Evolutionary conservation across 2,329 filamentous ascomycete genomes (phyloP), one percentile per base, ranked within the genome.

Genomic region (Trichoderma lentiforme): DNA sequence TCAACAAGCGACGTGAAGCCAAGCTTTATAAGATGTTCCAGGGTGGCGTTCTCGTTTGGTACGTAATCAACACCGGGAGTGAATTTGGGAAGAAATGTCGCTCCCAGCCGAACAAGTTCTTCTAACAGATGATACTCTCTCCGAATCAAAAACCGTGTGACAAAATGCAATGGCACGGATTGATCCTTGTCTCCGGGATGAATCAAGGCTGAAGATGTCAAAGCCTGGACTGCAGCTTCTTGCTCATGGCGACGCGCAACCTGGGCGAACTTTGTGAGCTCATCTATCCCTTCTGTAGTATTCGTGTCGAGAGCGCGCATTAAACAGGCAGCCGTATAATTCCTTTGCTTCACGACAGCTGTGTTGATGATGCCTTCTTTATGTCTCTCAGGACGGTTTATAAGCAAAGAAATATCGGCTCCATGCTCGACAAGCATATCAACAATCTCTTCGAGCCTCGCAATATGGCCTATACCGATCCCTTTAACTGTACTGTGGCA

Each of bases 51-150:
- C 7, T 61, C n/a, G 11, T 61, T 12, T 53, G n/a, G 5, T 8
- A 4, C 0, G 28, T 26, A 18, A 6, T 7, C n/a, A 18, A 6
- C 6, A 12, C 3, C 8, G 4, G 1, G 28, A 32, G 26, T n/a
- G 6, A 11, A 11, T 1, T 14, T 53, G 1, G 70, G 69, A 1
- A 77, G 72, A 21, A 76, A 77, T 11, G 47, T 12, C 1, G 36
- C 36, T 12, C 75, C 75, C 3, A 74, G 32, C 6, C 58, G 70
- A 39, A 58, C 63, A 14, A 75, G 69, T n/a, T 74, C 72, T 66
- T 77, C 75, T 4, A 78, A 60, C 4, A 76, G 70, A 26, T 76
- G 58, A 57, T 77, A 78, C 6, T 78, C 75, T 18, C 75, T 73
- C 18, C 69, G 69, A 15, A 9, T 18, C 9, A 78, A n/a, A 51